A percentile compares a stretch with the other conserved stretches of the same genome.
Conservation (phyloP, 1,284 basidiomycete genomes). For the Tylopilus sp. region DNA sequence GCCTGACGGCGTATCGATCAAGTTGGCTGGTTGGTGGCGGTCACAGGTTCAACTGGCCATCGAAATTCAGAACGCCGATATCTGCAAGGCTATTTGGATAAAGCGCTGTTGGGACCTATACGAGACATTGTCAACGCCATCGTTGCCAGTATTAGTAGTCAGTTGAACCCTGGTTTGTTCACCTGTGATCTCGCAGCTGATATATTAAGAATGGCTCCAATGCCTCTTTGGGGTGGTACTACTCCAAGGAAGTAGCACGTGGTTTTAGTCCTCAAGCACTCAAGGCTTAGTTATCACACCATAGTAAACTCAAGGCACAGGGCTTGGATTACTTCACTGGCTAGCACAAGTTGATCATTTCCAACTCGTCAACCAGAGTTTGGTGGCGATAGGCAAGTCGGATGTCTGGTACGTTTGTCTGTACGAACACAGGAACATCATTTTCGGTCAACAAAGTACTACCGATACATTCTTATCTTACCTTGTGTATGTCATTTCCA, state of each 20-base stretch:
- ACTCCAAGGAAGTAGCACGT: too few relatives aligned
- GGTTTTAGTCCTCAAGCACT: too few relatives aligned
- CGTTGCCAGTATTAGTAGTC: neutral
- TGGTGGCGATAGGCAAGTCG: slow-evolving; percentile 88
- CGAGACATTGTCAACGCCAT: neutral
- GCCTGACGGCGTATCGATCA: too few relatives aligned
- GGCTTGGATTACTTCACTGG: slow-evolving; percentile 19
- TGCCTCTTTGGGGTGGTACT: too few relatives aligned
- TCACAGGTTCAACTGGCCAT: neutral
- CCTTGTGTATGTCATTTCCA: slow-evolving; percentile 93
- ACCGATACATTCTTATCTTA: slow-evolving; percentile 38
- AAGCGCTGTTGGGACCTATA: neutral
- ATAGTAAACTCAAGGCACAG: neutral
- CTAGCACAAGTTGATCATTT: slow-evolving; percentile 58
- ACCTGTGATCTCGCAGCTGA: neutral
- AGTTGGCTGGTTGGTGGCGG: too few relatives aligned
- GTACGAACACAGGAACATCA: slow-evolving; percentile 1
- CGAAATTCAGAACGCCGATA: neutral
- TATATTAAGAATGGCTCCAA: neutral
- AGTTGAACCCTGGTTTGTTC: slow-evolving; percentile 4
- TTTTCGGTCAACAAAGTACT: slow-evolving; percentile 26
- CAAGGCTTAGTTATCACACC: too few relatives aligned
- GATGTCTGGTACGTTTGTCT: slow-evolving; percentile 96
- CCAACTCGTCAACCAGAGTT: slow-evolving; percentile 86
- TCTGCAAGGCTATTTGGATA: neutral